These are phyloP conservation scores for Pueraria montana DNA, from an alignment of 306 rosid species.

Conservation along the genomic window DNA sequence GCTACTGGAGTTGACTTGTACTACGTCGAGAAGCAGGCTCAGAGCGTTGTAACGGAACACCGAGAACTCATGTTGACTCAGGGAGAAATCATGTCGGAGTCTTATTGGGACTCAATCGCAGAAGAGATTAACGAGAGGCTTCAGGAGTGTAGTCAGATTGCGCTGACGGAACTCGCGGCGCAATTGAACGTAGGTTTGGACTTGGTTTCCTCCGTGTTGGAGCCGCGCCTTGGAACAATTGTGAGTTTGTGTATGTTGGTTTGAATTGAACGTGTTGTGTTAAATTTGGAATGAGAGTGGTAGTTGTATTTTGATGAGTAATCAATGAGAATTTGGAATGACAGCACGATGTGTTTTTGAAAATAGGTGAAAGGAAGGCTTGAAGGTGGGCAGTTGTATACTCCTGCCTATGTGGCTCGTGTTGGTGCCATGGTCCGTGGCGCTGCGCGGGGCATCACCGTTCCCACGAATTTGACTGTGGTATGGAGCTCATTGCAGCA, in stretches of 20 bases:
- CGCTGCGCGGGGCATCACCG: slow-evolving; percentile 81
- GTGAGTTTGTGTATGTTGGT: slow-evolving; percentile 57
- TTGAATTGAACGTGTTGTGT: not conserved
- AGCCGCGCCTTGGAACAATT: slow-evolving; percentile 84
- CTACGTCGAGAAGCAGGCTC: slow-evolving; percentile 89
- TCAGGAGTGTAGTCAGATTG: slow-evolving; percentile 95
- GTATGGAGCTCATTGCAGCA: slow-evolving; percentile 91
- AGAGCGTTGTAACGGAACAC: slow-evolving; percentile 63
- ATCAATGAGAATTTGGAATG: not conserved
- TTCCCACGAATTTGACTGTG: slow-evolving; percentile 79
- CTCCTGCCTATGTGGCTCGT: slow-evolving; percentile 97
- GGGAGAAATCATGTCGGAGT: slow-evolving; percentile 86
- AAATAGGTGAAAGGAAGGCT: slow-evolving; percentile 95
- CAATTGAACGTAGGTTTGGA: slow-evolving; percentile 92
- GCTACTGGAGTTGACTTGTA: slow-evolving; percentile 85
- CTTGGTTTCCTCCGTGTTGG: slow-evolving; percentile 79
- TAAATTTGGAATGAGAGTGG: slow-evolving; percentile 33
- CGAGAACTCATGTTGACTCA: slow-evolving; percentile 77
- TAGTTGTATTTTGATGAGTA: slow-evolving; percentile 19
- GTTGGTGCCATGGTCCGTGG: slow-evolving; percentile 96
- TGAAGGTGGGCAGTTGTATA: slow-evolving; percentile 97
- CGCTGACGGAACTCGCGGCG: slow-evolving; percentile 86
- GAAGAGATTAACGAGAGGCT: slow-evolving; percentile 97
- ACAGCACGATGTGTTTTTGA: not conserved
- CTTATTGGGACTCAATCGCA: slow-evolving; percentile 88